Evolutionary conservation across 2,329 filamentous ascomycete species (phyloP).

Genomic region (Aspergillus sp.): DNA sequence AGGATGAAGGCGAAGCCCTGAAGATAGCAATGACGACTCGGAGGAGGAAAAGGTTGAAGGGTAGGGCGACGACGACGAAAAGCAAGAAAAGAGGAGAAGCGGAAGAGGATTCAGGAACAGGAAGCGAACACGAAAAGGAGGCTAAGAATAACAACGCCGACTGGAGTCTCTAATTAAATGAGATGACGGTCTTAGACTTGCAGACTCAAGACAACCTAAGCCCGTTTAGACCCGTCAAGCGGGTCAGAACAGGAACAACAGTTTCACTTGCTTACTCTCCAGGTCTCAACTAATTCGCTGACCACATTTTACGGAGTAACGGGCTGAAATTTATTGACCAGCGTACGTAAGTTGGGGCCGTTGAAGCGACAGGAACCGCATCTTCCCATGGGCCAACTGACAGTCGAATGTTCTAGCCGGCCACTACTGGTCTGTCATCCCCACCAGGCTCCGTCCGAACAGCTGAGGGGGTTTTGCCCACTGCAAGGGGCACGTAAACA

Average conservation of each 20-base stretch:
- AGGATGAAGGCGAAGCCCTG: neutral
- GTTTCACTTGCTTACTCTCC: constrained; percentile 3
- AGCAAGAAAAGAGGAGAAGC: neutral
- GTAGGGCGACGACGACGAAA: constrained; percentile 3
- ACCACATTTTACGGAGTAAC: neutral
- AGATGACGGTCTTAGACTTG: constrained; percentile 15
- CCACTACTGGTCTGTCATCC: neutral
- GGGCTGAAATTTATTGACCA: neutral
- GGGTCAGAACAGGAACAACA: constrained; percentile 1
- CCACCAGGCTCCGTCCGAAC: neutral
- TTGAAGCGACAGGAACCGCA: neutral
- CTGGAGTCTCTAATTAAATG: constrained; percentile 8
- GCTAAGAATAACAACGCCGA: constrained; percentile 13
- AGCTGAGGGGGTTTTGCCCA: neutral
- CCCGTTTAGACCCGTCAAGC: neutral
- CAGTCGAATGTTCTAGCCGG: constrained; percentile 8
- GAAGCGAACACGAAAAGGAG: constrained; percentile 10
- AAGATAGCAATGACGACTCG: neutral
- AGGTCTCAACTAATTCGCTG: neutral
- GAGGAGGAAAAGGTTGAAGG: neutral
- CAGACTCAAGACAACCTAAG: constrained; percentile 6
- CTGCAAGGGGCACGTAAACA: constrained; percentile 14
- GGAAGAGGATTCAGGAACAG: neutral
- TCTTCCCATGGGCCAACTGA: neutral
- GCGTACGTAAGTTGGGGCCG: neutral